Evolutionary conservation across 148 eudicot genomes (phyloP).

Genomic region (Simmondsia chinensis): DNA sequence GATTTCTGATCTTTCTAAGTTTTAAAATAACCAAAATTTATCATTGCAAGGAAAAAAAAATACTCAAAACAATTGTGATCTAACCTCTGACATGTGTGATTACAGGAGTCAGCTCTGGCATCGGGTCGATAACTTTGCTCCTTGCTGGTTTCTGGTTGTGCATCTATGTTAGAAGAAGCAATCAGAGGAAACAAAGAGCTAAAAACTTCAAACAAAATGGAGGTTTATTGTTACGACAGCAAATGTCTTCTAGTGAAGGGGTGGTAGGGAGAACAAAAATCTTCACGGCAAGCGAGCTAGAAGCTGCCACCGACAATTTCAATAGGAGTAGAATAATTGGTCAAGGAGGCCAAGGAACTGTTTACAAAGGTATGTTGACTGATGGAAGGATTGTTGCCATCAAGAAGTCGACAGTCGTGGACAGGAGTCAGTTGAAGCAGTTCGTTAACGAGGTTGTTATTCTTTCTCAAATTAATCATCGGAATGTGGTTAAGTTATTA

Average conservation of each 20-base stretch:
- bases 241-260: slow-evolving; percentile 17
- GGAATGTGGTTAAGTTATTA: slow-evolving; percentile 27
- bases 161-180: slow-evolving; percentile 5
- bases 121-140: slow-evolving; percentile 9
- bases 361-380: slow-evolving; percentile 30
- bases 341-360: slow-evolving; percentile 32
- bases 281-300: slow-evolving; percentile 14
- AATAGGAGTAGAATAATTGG: slow-evolving; percentile 21
- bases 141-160: slow-evolving; percentile 11
- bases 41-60: too few species aligned
- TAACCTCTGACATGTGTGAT: too few species aligned
- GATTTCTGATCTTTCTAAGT: neutral
- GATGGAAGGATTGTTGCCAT: slow-evolving; percentile 31
- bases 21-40: neutral
- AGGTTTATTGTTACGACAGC: slow-evolving; percentile 21
- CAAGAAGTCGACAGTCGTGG: slow-evolving; percentile 19
- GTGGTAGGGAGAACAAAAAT: slow-evolving; percentile 11
- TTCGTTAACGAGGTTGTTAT: slow-evolving; percentile 33
- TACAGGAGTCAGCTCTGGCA: slow-evolving; percentile 14
- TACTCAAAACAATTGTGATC: too few species aligned
- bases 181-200: slow-evolving; percentile 3
- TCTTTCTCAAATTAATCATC: slow-evolving; percentile 23
- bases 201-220: slow-evolving; percentile 25
- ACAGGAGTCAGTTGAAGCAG: slow-evolving; percentile 11
- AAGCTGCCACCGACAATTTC: slow-evolving; percentile 24